These are phyloP conservation scores for Niveomyces coronatus DNA, from an alignment of 2,329 filamentous ascomycete species.

Conservation along the genomic window DNA sequence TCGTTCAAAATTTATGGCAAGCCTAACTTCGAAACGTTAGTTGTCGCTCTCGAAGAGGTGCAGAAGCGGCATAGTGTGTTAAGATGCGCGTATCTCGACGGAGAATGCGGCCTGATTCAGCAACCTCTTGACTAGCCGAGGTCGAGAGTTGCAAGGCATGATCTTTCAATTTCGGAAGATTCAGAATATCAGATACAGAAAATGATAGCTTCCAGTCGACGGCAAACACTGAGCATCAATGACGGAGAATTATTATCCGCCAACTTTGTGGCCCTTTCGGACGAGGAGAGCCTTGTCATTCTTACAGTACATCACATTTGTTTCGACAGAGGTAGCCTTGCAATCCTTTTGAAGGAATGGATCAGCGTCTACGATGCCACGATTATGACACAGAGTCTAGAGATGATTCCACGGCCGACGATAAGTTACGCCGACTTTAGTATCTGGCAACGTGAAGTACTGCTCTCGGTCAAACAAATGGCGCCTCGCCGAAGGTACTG, in stretches of 20 bases:
- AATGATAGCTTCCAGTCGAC: slow-evolving; percentile 14
- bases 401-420: slow-evolving; percentile 14
- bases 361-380: slow-evolving; percentile 15
- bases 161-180: slow-evolving; percentile 12
- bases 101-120: too few species aligned
- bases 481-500: too few species aligned
- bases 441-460: too few species aligned
- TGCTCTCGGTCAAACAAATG: too few species aligned
- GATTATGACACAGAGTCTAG: slow-evolving; percentile 12
- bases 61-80: too few species aligned
- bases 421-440: slow-evolving; percentile 18
- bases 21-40: too few species aligned
- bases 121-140: too few species aligned
- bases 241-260: slow-evolving; percentile 15
- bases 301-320: slow-evolving; percentile 17
- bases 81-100: too few species aligned
- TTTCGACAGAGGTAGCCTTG: slow-evolving; percentile 15
- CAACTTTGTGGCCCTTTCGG: slow-evolving; percentile 14
- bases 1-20: too few species aligned
- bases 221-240: slow-evolving; percentile 13
- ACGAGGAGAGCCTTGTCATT: slow-evolving; percentile 15
- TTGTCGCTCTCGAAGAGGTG: too few species aligned
- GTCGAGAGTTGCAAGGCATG: too few species aligned
- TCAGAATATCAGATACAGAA: slow-evolving; percentile 10
- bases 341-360: slow-evolving; percentile 15